Conservation (phyloP, 2,329 filamentous ascomycete genomes). For the Ophiostoma pallidulum region DNA sequence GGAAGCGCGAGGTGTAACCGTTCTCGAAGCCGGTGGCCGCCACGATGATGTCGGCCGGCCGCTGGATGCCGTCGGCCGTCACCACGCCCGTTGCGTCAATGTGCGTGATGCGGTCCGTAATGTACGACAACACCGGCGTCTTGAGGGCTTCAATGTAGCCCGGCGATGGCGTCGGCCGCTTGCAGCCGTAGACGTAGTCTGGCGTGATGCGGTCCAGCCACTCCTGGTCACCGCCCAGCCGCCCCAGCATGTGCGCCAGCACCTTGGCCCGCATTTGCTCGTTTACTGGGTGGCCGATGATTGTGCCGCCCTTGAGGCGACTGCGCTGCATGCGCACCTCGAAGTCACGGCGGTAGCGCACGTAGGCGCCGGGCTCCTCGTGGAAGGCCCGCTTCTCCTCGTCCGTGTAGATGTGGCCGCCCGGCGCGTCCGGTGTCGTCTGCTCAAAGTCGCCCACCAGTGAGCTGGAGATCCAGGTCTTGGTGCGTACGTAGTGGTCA, state of each 20-base stretch:
- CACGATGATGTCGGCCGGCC: conserved; percentile 25
- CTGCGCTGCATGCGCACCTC: conserved; percentile 14
- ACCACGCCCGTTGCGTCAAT: conserved; percentile 25
- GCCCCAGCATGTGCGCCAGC: conserved; percentile 20
- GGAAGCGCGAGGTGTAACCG: conserved; percentile 16
- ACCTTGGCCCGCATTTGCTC: conserved; percentile 18
- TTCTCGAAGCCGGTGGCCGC: conserved; percentile 23
- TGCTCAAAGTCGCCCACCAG: conserved; percentile 20
- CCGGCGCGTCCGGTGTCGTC: conserved; percentile 1
- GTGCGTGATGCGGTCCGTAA: conserved; percentile 22
- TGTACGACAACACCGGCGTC: conserved; percentile 22
- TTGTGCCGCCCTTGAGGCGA: conserved; percentile 18
- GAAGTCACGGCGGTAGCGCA: conserved; percentile 1
- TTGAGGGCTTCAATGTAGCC: conserved; percentile 21
- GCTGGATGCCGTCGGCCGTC: conserved; percentile 18
- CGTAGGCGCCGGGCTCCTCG: conserved; percentile 2
- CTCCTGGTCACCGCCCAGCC: conserved; percentile 24
- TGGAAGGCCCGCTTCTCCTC: conserved; percentile 3
- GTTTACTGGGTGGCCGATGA: conserved; percentile 16
- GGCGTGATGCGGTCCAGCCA: conserved; percentile 21
- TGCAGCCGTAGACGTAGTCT: conserved; percentile 15
- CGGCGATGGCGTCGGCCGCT: conserved; percentile 20
- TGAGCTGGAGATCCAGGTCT: conserved; percentile 18
- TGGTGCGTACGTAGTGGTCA: conserved; percentile 18
- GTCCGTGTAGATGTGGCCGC: conserved; percentile 3